phyloP scores from a whole-genome alignment of 305 asterid genomes.

The Plantago lanceolata region DNA sequence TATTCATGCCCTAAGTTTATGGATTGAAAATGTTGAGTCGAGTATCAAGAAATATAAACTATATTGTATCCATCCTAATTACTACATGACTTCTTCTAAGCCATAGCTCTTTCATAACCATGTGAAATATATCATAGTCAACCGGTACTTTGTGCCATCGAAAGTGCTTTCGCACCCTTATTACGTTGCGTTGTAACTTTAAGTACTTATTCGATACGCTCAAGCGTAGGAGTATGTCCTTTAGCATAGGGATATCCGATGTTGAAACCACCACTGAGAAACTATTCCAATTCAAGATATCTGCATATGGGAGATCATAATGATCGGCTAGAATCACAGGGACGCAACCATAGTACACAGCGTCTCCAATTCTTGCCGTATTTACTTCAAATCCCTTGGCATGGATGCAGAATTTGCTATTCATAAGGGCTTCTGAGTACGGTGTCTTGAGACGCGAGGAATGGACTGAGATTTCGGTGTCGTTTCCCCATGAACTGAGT shows the following conservation, averaged over 20 bases:
- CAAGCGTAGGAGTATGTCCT: slow-evolving; percentile 41
- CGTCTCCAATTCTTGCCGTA: slow-evolving; percentile 82
- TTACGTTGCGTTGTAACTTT: slow-evolving; percentile 55
- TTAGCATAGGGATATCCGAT: slow-evolving; percentile 52
- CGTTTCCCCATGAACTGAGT: slow-evolving; percentile 49
- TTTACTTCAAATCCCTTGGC: slow-evolving; percentile 90
- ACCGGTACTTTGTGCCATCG: slow-evolving; percentile 50
- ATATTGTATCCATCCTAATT: slow-evolving; percentile 15
- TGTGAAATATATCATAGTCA: slow-evolving; percentile 68
- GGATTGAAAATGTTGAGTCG: no score
- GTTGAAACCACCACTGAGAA: slow-evolving; percentile 57
- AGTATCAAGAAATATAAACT: not conserved
- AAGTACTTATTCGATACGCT: slow-evolving; percentile 33
- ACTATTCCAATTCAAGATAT: slow-evolving; percentile 59
- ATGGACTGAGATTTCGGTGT: slow-evolving; percentile 57
- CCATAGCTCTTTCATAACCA: slow-evolving; percentile 88
- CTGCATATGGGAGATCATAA: slow-evolving; percentile 80
- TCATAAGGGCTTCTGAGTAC: slow-evolving; percentile 61
- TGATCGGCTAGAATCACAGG: slow-evolving; percentile 76
- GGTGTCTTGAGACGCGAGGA: slow-evolving; percentile 56
- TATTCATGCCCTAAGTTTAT: no score
- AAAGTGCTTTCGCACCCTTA: slow-evolving; percentile 63
- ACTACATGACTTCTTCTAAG: slow-evolving; percentile 58
- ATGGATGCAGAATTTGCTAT: slow-evolving; percentile 82
- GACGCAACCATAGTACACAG: slow-evolving; percentile 77